Percentiles rank a stretch among this genome's conserved stretches.
Conservation (phyloP, 495 filamentous ascomycete species). For the Podospora appendiculata region DNA sequence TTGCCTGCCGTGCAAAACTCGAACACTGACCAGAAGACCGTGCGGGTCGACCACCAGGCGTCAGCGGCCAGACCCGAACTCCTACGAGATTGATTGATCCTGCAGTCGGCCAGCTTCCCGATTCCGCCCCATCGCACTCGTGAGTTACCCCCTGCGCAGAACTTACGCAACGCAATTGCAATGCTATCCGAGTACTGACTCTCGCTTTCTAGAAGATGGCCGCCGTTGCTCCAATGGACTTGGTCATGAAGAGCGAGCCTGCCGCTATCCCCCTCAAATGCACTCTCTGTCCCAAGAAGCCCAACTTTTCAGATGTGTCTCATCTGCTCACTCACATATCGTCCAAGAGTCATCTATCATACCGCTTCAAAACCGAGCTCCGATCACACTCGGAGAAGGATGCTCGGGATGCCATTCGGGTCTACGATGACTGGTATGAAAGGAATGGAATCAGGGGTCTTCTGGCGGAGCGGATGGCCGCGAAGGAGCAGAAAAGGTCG, state of each 20-base stretch:
- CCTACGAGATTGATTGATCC: constrained; percentile 5
- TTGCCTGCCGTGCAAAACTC: constrained; percentile 5
- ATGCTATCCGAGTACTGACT: constrained; percentile 6
- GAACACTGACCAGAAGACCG: too few species aligned
- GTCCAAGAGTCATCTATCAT: constrained; percentile 75
- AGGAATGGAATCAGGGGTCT: constrained; percentile 54
- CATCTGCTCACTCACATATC: constrained; percentile 82
- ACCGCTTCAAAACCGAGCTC: constrained; percentile 66
- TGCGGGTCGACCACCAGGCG: too few species aligned
- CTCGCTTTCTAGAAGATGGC: constrained; percentile 24
- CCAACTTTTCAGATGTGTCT: constrained; percentile 77
- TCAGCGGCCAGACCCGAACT: too few species aligned
- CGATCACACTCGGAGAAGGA: constrained; percentile 47
- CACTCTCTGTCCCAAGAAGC: constrained; percentile 69
- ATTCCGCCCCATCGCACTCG: not conserved
- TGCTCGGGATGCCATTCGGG: constrained; percentile 41
- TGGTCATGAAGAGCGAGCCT: constrained; percentile 8
- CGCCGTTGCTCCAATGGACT: constrained; percentile 24
- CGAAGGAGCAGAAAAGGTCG: constrained; percentile 59
- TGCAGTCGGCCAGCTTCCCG: constrained; percentile 6
- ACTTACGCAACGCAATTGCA: constrained; percentile 3
- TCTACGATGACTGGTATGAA: constrained; percentile 66
- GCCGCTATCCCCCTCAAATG: constrained; percentile 57
- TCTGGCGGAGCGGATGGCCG: constrained; percentile 60
- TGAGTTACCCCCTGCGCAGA: constrained; percentile 12